Base-by-base conservation (phyloP, 768 basidiomycete species). In the Termitomyces sp. region DNA sequence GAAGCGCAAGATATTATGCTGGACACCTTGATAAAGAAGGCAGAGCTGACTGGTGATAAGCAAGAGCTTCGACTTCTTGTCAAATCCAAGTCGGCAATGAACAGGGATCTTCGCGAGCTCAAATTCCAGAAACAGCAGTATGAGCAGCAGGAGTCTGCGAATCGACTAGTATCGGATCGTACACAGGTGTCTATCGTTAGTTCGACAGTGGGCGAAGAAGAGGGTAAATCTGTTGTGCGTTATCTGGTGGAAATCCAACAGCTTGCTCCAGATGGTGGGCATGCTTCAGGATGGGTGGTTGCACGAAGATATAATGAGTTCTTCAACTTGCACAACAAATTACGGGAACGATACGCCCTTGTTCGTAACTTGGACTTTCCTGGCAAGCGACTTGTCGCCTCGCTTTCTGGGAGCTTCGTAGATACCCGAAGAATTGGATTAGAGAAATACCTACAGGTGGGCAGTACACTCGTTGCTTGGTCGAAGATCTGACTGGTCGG, bases 281-380 rank as follows among this genome's bases (percentile, higher is more conserved):
- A 90, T 68, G 76, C 85, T 3, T 89, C 90, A 0, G 93, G 92
- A 0, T 99, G 97, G 97, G 87, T 94, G 33, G 87, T 98, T 7
- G 91, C 94, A 9, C 77, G 95, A 62, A 77, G 97, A 59, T 99
- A 97, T 72, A 97, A 94, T 70, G 95, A 98, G 67, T 99, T 99
- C 69, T 80, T 89, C 60, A 87, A 81, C 54, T 87, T 98, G 80
- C 91, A 97, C 67, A 88, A 85, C 66, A 87, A 87, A 58, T 73
- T 99, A 52, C 82, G 86, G 58, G 97, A 97, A 49, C 82, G 84
- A 46, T 87, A 88, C 65, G 70, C 74, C 9, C 62, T 82, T 8
- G 87, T 90, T 24, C 81, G 83, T 61, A 78, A 78, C 59, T 78
- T 94, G 48, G 94, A 98, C 62, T 90, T 99, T 63, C 97, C 97